A percentile compares a stretch with the other conserved stretches of the same genome.
These are phyloP conservation scores for Butyriboletus appendiculatus DNA, from an alignment of 1,284 basidiomycete genomes.

Conservation along the genomic window DNA sequence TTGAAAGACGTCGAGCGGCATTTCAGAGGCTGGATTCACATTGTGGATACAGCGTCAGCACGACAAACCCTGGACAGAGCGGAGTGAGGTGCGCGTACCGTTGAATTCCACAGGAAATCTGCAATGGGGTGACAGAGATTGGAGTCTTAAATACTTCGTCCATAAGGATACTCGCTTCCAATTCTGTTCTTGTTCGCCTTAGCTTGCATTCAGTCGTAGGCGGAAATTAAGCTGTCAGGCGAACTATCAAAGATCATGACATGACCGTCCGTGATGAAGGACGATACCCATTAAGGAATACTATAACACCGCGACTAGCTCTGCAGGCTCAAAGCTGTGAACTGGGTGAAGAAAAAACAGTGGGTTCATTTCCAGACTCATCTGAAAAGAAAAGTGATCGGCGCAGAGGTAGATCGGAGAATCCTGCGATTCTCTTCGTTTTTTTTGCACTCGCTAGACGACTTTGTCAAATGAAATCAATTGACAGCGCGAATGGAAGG, in stretches of 20 bases:
- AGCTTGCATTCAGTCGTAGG: neutral
- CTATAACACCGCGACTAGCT: neutral
- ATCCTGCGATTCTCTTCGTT: neutral
- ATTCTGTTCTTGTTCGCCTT: neutral
- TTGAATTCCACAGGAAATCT: neutral
- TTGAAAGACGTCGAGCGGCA: conserved; percentile 25
- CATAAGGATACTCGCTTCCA: neutral
- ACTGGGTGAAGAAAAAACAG: too few relatives aligned
- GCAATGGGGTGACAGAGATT: neutral
- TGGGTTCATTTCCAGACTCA: too few relatives aligned
- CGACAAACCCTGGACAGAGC: too few relatives aligned
- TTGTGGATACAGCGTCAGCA: neutral
- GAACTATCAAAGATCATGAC: neutral
- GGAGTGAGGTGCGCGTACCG: neutral
- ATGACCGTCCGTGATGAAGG: neutral
- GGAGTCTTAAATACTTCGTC: neutral
- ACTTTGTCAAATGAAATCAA: neutral
- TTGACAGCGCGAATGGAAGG: neutral
- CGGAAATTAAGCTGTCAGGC: neutral
- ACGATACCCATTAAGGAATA: neutral
- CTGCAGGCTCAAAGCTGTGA: too few relatives aligned
- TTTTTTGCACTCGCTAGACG: neutral
- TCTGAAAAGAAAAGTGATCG: neutral
- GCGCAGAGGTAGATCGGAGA: neutral
- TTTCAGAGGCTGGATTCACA: conserved; percentile 1